Base-by-base conservation (phyloP, 2,329 filamentous ascomycete species). In the Ampelomyces quisqualis region DNA sequence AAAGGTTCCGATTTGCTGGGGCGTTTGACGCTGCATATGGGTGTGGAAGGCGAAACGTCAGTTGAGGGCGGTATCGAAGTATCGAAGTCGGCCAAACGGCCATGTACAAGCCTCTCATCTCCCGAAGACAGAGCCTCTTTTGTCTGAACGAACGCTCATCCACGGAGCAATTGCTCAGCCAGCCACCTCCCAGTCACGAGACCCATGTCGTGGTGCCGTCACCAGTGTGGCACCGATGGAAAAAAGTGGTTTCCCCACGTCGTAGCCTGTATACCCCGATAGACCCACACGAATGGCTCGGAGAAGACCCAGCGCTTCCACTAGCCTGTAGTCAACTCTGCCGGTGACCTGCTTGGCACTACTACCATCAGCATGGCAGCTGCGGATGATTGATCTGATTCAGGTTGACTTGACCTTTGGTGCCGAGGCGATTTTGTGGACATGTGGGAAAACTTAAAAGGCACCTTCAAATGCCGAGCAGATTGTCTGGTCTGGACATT, bases 161-260 rank as follows among this genome's bases (percentile, higher is more conserved):
- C 15, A 29, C 42, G 18, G 38, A 31, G 34, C 39, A 45, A 45
- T 36, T 29, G 17, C 10, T 14, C n/a, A 32, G 40, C 38, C 50
- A 46, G 41, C 50, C 45, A 47, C 32, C 10, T 17, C 21, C 30
- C 32, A 39, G 30, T 31, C 15, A 13, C 21, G 18, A 7, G 19
- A 50, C 32, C 50, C 50, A 38, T 51, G 48, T 33, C 30, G 14
- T 38, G 38, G 47, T 45, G 47, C 38, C 41, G 50, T 52, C 49
- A 47, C 43, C 49, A 42, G 46, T 35, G 55, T 55, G 54, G 53
- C 53, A 53, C 51, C n/a, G 39, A 37, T 38, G 43, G 45, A 28
- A 58, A 50, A 55, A 59, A 54, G 55, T 58, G 57, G 40, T 54
- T 62, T 63, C 59, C 62, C 62, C 62, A 64, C 58, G 62, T 58